Base-by-base conservation (phyloP, 2,329 filamentous ascomycete species). In the Teratosphaeria nubilosa region DNA sequence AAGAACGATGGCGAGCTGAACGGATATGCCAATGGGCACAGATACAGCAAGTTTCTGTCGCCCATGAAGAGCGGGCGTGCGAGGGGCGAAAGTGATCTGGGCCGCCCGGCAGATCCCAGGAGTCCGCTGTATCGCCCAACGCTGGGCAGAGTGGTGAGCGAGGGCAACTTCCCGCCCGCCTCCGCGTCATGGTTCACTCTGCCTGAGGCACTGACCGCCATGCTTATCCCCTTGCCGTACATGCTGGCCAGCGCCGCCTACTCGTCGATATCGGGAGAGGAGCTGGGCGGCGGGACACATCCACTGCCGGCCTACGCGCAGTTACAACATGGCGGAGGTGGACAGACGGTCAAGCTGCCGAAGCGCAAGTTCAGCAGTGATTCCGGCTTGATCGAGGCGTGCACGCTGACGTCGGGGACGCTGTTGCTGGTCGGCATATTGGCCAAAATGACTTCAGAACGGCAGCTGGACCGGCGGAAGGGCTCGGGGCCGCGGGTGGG, bases 141-240 rank as follows among this genome's bases (percentile, higher is more conserved):
- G 4, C 48, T 68, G 48, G 55, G 53, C 14, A 64, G 58, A 30
- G 14, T 55, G 7, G 53, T 31, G 22, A 55, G 53, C 32, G 53
- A 55, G 16, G 34, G 22, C 24, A 22, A 48, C 24, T 56, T 63
- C 51, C 60, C 58, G 11, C 50, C 64, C 31, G 64, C 63, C 11
- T 63, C 58, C 24, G 51, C 60, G 9, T 63, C 64, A 55, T 69
- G 65, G 64, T 68, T 70, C 59, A 68, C 68, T 13, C 74, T 78
- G 16, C 70, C 74, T 27, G 79, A 82, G 65, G 69, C 77, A 5
- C 61, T 81, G 58, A 78, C 78, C 5, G 79, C 78, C 25, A 63
- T 80, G 56, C 69, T 83, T 31, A 70, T 80, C 27, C 77, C 77
- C 7, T 69, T 80, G 27, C 78, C 78, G 5, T 80, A 74, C 58